Evolutionary conservation across 768 basidiomycete genomes (phyloP).

Genomic region (Hypholoma fasciculare): DNA sequence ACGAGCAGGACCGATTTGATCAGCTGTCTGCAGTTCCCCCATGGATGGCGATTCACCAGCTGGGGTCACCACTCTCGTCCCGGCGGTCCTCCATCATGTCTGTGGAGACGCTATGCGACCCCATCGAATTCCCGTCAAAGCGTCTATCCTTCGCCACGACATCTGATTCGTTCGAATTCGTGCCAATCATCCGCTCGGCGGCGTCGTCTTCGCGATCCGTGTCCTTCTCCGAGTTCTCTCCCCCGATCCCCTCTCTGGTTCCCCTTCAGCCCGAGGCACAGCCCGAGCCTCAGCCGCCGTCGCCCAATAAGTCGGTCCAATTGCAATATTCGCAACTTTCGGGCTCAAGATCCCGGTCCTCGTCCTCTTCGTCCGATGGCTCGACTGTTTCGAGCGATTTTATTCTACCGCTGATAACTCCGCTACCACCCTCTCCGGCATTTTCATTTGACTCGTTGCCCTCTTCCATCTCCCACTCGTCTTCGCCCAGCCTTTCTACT

Average conservation of each 20-base stretch:
- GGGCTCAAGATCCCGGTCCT: slow-evolving; percentile 1
- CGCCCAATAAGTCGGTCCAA: neutral
- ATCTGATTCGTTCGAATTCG: slow-evolving; percentile 18
- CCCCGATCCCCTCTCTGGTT: slow-evolving; percentile 16
- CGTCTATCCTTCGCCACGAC: slow-evolving; percentile 17
- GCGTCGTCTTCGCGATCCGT: slow-evolving; percentile 20
- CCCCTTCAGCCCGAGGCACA: slow-evolving; percentile 9
- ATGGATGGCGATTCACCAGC: slow-evolving; percentile 10
- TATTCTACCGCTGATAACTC: slow-evolving; percentile 6
- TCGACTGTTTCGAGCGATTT: neutral
- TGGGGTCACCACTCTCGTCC: slow-evolving; percentile 13
- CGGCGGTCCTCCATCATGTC: slow-evolving; percentile 25
- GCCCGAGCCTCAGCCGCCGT: neutral
- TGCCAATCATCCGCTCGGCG: slow-evolving; percentile 15
- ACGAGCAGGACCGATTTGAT: neutral
- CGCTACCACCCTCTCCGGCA: slow-evolving; percentile 15
- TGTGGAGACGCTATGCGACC: slow-evolving; percentile 23
- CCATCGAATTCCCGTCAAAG: slow-evolving; percentile 19
- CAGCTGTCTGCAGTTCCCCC: slow-evolving; percentile 9
- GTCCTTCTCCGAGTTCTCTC: slow-evolving; percentile 21
- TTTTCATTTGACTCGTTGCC: slow-evolving; percentile 7
- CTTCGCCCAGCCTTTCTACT: neutral
- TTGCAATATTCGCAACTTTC: neutral
- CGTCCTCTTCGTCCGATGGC: slow-evolving; percentile 3
- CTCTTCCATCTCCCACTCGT: slow-evolving; percentile 5